phyloP scores from a whole-genome alignment of 176 grass and related monocot species.

The Phoenix roebelenii region DNA sequence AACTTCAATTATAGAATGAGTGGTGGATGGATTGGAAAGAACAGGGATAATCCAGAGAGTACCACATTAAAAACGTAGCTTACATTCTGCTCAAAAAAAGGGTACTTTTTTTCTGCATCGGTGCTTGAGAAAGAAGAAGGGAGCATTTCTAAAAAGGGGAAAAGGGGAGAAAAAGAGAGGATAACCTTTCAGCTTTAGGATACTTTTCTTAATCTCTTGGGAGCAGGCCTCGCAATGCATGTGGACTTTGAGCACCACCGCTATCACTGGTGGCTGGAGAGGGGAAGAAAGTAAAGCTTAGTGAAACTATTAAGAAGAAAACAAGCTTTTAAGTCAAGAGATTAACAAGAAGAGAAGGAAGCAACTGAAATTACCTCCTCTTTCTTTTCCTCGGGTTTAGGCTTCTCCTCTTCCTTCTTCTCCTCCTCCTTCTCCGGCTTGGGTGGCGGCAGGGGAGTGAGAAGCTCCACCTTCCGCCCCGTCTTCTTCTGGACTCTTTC shows the following conservation, averaged over 20 bases:
- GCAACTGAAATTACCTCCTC: constrained; percentile 16
- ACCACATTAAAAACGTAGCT: not conserved
- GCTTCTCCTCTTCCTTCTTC: constrained; percentile 4
- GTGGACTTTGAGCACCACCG: constrained; percentile 65
- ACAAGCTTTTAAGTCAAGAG: not conserved
- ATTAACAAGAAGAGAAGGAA: constrained; percentile 1
- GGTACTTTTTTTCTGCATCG: no score
- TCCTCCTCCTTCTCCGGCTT: not conserved
- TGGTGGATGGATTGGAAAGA: no score
- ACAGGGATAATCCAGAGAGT: no score
- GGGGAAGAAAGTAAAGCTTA: constrained; percentile 10
- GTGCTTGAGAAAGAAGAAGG: not conserved
- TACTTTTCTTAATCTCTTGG: constrained; percentile 58
- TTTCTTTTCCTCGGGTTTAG: constrained; percentile 28
- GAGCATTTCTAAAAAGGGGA: not conserved
- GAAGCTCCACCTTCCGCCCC: not conserved
- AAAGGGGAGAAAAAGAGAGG: constrained; percentile 1
- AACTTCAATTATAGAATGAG: no score
- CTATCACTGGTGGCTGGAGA: constrained; percentile 48
- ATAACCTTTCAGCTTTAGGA: constrained; percentile 84
- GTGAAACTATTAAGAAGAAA: constrained; percentile 4
- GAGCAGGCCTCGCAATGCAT: constrained; percentile 88
- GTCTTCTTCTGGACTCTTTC: not conserved
- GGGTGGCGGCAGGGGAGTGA: not conserved
- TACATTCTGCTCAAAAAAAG: constrained; percentile 1